Base-by-base conservation (phyloP, 2,329 filamentous ascomycete genomes). In the Coleophoma cylindrospora region DNA sequence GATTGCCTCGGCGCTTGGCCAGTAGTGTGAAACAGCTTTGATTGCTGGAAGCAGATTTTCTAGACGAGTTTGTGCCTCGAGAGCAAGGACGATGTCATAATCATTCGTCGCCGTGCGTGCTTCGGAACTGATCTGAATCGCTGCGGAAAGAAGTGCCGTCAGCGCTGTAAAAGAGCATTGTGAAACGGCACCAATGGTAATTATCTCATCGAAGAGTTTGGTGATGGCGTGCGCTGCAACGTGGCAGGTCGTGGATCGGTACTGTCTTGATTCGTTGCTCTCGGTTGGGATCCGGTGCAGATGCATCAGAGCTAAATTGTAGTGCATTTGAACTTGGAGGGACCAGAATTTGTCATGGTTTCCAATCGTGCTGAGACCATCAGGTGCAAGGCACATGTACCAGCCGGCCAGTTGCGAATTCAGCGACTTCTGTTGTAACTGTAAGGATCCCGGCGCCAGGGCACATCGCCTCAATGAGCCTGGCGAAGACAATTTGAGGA, bases 401-500 rank as follows among this genome's bases (percentile, higher is more conserved):
- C 47, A 50, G 12, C 33, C 41, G 6, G 43, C 40, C 5, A 53
- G 36, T 40, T 37, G 22, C 3, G 47, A 47, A 33, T 50, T 44
- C 32, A 49, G 44, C 12, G 36, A 44, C 12, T 32, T 44, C 17
- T 44, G 41, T 6, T 44, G 41, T 33, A 27, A 10, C 13, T 44
- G 27, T 10, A 44, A 27, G 4, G 41, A 44, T 4, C 27, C 27
- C 2, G 41, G 41, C 14, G 21, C 32, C 40, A 38, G 32, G 17
- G 17, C 15, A 34, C 44, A 44, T 32, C 38, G 44, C n/a, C 49
- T 38, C 15, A 43, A 40, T n/a, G 48, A 45, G 17, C 50, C 52
- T 13, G 50, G 52, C 13, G 50, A 47, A 32, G 37, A 44, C 14
- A 54, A n/a, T n/a, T 46, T 53, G 15, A 53, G 22, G 37, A 54